Base-by-base conservation (phyloP, 495 filamentous ascomycete genomes). In the Lasiosphaeria hispida region DNA sequence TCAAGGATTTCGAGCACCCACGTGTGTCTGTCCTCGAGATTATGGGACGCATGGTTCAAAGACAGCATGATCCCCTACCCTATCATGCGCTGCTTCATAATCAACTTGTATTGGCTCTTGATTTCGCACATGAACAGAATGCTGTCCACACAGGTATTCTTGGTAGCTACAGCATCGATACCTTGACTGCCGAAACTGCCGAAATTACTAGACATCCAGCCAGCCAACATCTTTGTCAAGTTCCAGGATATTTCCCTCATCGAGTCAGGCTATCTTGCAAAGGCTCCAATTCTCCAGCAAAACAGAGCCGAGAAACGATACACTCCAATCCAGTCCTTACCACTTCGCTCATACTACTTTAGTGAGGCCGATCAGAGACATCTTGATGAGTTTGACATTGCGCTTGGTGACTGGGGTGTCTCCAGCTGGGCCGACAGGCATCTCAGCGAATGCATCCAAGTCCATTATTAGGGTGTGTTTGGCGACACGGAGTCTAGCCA, bases 21-120 rank as follows among this genome's bases (percentile, higher is more conserved):
- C 59, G 64, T 63, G 10, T 82, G 80, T 42, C 70, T 83, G 76
- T 81, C 36, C 73, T 78, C 61, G 74, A 81, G 55, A 65, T 67
- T 9, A 72, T 82, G 72, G 77, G 77, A 19, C 14, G 33, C 34
- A 6, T 48, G 45, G 38, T 64, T 64, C 19, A 10, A 37, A 8
- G 55, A 58, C 0, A 37, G 48, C 11, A 44, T 18, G 5, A 10
- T 61, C 34, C 54, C 62, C 3, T 42, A 53, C 14, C 19, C 19
- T 13, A 3, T 57, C 17, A 64, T 61, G 39, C 34, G 23, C 0
- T 41, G 36, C 11, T 61, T 64, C 44, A 18, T 49, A 1, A 23
- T 15, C 35, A 64, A 13, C 50, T 64, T 3, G 2, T 58, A 7
- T 3, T 40, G 0, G 58, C 53, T 13, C 36, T 60, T 10, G 48